Evolutionary conservation across 192 early-diverging fungal species (phyloP).

Genomic region (Coemansia sp.): DNA sequence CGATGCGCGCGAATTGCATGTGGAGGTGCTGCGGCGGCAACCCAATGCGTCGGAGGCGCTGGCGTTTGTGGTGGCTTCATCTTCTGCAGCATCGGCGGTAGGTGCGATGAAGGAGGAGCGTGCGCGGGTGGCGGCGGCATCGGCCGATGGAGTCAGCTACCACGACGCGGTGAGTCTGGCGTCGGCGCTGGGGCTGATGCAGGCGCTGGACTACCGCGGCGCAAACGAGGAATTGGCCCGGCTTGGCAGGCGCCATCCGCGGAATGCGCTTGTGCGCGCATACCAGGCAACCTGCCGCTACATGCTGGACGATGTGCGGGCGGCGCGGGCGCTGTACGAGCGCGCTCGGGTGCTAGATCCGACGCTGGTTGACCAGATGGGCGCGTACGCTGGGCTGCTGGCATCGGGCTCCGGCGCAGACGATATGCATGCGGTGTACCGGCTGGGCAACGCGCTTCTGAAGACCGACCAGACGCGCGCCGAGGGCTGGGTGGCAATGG

Average conservation of each 20-base stretch:
- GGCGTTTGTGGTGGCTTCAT: background rate
- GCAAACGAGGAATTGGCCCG: constrained; percentile 20
- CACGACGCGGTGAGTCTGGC: constrained; percentile 30
- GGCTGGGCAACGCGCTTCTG: constrained; percentile 37
- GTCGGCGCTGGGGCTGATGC: constrained; percentile 21
- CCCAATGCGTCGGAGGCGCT: constrained; percentile 42
- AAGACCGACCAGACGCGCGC: constrained; percentile 31
- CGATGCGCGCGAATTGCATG: constrained; percentile 31
- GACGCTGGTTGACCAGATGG: constrained; percentile 34
- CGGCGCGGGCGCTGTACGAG: constrained; percentile 28
- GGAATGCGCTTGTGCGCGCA: constrained; percentile 30
- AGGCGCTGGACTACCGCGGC: constrained; percentile 24
- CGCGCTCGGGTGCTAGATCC: constrained; percentile 23
- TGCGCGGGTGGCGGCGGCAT: background rate
- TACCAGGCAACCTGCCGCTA: constrained; percentile 39
- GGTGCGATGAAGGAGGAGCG: background rate
- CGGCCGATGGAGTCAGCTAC: constrained; percentile 16
- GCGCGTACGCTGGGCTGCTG: constrained; percentile 32
- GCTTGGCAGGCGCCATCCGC: constrained; percentile 20
- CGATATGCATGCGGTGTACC: constrained; percentile 32
- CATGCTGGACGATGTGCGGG: constrained; percentile 21
- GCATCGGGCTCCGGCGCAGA: background rate
- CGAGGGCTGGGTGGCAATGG: constrained; percentile 53
- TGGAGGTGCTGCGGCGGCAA: constrained; percentile 27
- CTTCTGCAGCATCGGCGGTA: too few relatives aligned